These are phyloP conservation scores for Rhodotorula kratochvilovae DNA, from an alignment of 768 basidiomycete genomes.

Conservation along the genomic window DNA sequence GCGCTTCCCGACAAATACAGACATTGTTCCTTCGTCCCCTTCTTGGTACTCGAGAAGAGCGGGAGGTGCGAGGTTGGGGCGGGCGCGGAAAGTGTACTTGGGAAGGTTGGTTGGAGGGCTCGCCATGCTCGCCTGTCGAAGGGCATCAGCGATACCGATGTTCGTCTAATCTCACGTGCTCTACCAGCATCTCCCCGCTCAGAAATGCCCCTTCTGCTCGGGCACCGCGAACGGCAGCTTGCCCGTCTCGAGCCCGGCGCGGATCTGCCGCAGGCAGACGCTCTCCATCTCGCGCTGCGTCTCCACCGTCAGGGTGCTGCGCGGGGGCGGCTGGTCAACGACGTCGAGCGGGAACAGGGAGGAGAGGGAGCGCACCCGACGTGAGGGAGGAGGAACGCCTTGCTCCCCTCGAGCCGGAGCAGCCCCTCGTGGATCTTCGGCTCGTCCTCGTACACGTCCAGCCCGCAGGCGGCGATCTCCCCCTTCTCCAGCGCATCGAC, in stretches of 20 bases:
- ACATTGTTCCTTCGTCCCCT: too few species aligned
- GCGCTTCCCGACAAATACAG: too few species aligned
- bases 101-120: too few species aligned
- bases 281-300: constrained; percentile 77
- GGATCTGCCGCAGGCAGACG: constrained; percentile 71
- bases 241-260: constrained; percentile 32
- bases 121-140: too few species aligned
- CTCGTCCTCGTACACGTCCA: constrained; percentile 61
- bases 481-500: constrained; percentile 78
- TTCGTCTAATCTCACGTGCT: too few species aligned
- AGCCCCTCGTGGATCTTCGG: constrained; percentile 73
- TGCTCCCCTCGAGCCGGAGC: constrained; percentile 61
- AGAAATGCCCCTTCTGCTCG: constrained; percentile 22
- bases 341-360: too few species aligned
- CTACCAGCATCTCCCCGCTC: too few species aligned
- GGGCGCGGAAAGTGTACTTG: too few species aligned
- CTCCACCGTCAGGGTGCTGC: constrained; percentile 68
- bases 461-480: constrained; percentile 38
- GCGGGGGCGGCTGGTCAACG: too few species aligned
- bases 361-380: constrained; percentile 56
- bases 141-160: constrained; percentile 51
- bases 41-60: too few species aligned
- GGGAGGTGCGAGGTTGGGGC: too few species aligned
- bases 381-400: constrained; percentile 74
- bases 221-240: constrained; percentile 26